These are phyloP conservation scores for Lipomyces oligophaga DNA, from an alignment of 805 yeast genomes.

Conservation along the genomic window DNA sequence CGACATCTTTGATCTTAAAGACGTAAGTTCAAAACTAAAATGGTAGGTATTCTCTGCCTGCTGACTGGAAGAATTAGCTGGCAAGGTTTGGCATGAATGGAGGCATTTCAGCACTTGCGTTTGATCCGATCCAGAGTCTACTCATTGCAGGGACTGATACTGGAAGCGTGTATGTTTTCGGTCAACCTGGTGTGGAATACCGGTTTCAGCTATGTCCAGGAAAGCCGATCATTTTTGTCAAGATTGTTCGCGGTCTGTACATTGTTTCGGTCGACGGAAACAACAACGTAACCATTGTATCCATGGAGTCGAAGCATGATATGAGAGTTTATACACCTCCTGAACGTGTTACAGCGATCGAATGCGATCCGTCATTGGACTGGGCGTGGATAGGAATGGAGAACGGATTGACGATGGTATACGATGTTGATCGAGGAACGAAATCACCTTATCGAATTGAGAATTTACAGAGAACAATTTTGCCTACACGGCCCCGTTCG, in stretches of 20 bases:
- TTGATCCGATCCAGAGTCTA: constrained; percentile 84
- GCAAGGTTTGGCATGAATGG: constrained; percentile 60
- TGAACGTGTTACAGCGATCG: constrained; percentile 63
- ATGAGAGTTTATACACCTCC: constrained; percentile 61
- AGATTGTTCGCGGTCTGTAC: constrained; percentile 77
- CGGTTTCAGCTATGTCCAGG: constrained; percentile 53
- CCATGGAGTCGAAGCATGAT: constrained; percentile 59
- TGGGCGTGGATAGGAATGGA: constrained; percentile 78
- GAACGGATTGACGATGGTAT: constrained; percentile 68
- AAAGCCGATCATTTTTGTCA: constrained; percentile 50
- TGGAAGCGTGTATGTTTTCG: constrained; percentile 73
- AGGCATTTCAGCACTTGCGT: constrained; percentile 61
- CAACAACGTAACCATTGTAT: constrained; percentile 62
- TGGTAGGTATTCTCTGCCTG: neutral
- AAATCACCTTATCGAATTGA: constrained; percentile 64
- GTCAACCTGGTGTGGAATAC: constrained; percentile 75
- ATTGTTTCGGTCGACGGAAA: constrained; percentile 65
- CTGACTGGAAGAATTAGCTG: constrained; percentile 20
- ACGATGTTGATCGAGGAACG: constrained; percentile 74
- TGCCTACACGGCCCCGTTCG: constrained; percentile 42
- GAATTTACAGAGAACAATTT: constrained; percentile 55
- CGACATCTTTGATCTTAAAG: constrained; percentile 34
- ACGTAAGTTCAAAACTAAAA: constrained; percentile 26
- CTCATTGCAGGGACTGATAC: constrained; percentile 72
- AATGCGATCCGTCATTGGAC: constrained; percentile 81